Evolutionary conservation across 2,329 filamentous ascomycete species (phyloP), one percentile per base, ranked within the genome.

Genomic region (Colletotrichum limetticola): DNA sequence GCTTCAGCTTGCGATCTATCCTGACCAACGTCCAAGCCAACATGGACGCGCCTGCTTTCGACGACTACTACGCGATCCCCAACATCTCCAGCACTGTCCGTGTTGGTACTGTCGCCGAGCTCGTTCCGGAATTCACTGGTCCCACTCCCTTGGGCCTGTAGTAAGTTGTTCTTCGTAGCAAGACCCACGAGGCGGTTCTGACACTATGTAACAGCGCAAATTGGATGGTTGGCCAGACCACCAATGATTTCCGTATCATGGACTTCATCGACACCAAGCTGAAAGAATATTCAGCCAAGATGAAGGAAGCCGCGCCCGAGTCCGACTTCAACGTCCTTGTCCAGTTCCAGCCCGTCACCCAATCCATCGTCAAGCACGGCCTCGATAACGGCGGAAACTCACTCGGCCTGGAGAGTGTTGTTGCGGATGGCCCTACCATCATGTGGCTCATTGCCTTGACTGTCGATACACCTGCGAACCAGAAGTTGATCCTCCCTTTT

Each of bases 381-480:
- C 46, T 60, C 2, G 56, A 71, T 7, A 70, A 74, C 11, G 81
- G 81, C 8, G 81, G 81, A 11, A 82, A 82, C 64, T 74, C 79
- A 7, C 74, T 83, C 14, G 80, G 80, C 5, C 77, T 82, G 8
- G 79, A 82, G 64, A 76, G 61, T 2, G 56, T 82, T 66, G 80
- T 85, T 35, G 77, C 78, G 1, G 78, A 84, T 26, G 82, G 83
- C 1, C 81, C 82, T 9, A 77, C 80, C 5, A 69, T 80, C 53
- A 78, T 80, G 67, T 85, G 82, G 81, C 80, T 84, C 30, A 77
- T 82, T 16, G 78, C 80, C 37, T 75, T 85, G n/a, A 83, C 82
- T n/a, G 78, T 83, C 19, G 81, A 82, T 74, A 84, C 82, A 7
- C 79, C 77, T 0, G 81, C 82, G 72, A 77, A 77, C 62, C 79